Conservation (phyloP, 2,329 filamentous ascomycete genomes). For the Ceratocystis destructans region DNA sequence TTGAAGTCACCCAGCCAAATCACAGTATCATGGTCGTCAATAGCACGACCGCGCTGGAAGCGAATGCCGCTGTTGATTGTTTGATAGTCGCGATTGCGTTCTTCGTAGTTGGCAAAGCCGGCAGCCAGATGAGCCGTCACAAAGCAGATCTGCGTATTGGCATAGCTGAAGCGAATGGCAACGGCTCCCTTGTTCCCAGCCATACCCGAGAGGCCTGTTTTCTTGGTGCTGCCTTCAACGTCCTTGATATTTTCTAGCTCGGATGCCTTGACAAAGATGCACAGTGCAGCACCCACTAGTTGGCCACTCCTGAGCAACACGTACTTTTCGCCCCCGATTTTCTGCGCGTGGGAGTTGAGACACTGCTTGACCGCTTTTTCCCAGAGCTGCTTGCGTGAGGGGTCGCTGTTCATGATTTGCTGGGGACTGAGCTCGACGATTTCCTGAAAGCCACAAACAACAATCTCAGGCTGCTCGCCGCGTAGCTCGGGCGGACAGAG, state of each 20-base stretch:
- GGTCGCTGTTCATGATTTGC: conserved; percentile 98
- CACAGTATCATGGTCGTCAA: conserved; percentile 80
- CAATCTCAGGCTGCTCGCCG: conserved; percentile 61
- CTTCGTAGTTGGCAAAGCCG: conserved; percentile 92
- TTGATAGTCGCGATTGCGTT: conserved; percentile 82
- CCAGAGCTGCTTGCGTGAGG: conserved; percentile 71
- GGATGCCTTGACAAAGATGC: conserved; percentile 76
- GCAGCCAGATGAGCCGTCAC: conserved; percentile 94
- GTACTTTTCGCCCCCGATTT: conserved; percentile 59
- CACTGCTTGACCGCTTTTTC: conserved; percentile 66
- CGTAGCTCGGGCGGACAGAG: conserved; percentile 51
- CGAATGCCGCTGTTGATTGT: conserved; percentile 77
- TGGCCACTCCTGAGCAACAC: conserved; percentile 84
- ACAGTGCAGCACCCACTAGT: conserved; percentile 82
- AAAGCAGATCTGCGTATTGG: conserved; percentile 83
- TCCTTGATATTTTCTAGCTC: conserved; percentile 77
- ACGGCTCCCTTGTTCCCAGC: conserved; percentile 97
- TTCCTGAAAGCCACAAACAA: conserved; percentile 89
- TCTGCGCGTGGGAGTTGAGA: conserved; percentile 57
- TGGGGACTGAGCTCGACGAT: conserved; percentile 97
- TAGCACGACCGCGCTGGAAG: conserved; percentile 81
- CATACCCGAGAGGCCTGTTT: conserved; percentile 87
- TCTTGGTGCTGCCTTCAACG: conserved; percentile 91
- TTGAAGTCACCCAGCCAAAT: conserved; percentile 98
- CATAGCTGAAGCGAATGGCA: conserved; percentile 88